Conservation (phyloP, 2,329 filamentous ascomycete species). For the Fusarium tjaetaba region DNA sequence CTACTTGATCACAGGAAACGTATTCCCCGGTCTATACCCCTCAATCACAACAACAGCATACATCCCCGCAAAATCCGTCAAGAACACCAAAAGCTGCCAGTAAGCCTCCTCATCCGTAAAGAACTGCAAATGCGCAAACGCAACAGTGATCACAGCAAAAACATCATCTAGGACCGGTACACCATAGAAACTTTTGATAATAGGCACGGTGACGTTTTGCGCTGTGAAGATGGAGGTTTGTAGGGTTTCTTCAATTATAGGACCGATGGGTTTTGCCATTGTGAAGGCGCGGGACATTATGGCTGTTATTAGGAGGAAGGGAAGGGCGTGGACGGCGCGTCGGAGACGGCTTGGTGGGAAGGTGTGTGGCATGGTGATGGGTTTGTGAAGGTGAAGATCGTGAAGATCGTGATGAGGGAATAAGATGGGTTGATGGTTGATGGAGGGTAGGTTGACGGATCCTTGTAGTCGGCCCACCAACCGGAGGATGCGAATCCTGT, state of each 20-base stretch:
- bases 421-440: not conserved
- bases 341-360: not conserved
- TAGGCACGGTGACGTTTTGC: slow-evolving; percentile 1
- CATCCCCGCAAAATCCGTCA: slow-evolving; percentile 43
- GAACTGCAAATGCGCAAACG: slow-evolving; percentile 42
- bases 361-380: not conserved
- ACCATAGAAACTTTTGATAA: slow-evolving; percentile 36
- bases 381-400: not conserved
- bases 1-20: slow-evolving; percentile 28
- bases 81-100: slow-evolving; percentile 44
- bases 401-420: not conserved
- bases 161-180: slow-evolving; percentile 34
- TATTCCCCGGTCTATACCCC: slow-evolving; percentile 30
- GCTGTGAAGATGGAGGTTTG: slow-evolving; percentile 1
- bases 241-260: slow-evolving; percentile 8
- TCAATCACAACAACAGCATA: slow-evolving; percentile 43
- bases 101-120: slow-evolving; percentile 33
- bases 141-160: slow-evolving; percentile 27
- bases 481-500: not conserved
- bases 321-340: slow-evolving; percentile 33
- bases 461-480: slow-evolving; percentile 4
- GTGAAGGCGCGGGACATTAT: slow-evolving; percentile 36
- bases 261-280: slow-evolving; percentile 33
- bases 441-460: not conserved
- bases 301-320: slow-evolving; percentile 30